Evolutionary conservation across 1,139 yeast genomes (phyloP), one percentile per base, ranked within the genome.

Genomic region (Pichiaceae sp.): DNA sequence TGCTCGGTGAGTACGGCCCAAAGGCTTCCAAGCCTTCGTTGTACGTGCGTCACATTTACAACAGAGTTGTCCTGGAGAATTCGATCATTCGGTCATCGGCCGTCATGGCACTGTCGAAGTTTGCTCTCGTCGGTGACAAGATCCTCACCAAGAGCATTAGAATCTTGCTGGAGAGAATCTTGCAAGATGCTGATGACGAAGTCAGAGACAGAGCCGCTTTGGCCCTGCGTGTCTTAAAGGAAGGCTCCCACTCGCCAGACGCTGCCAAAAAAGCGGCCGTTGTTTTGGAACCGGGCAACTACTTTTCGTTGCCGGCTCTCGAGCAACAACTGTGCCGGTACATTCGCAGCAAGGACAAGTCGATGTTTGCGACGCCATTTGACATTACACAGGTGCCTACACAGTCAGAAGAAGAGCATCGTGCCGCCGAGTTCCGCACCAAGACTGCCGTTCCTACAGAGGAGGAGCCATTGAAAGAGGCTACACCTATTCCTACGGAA

Each of bases 171-270:
- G 70, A 72, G 41, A 79, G 97, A 63, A 87, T 95, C 50, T 72
- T 84, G 51, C 84, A 77, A 47, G 99, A 91, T 62, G 75, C 70
- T 33, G 96, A 91, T 57, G 98, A 91, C 60, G 99, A 91, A 63
- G 98, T 93, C 29, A 85, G 99, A 66, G 99, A 91, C 59, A 79
- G 99, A 57, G 96, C 98, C 7, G 86, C 95, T 2, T 68, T 91
- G 47, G 79, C 95, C 3, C 68, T 89, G 54, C 72, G 75, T 46
- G 74, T 89, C 45, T 72, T 86, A 11, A 21, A 20, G n/a, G 8
- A 12, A 26, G 49, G 54, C 7, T 41, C 49, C 7, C 69, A 66
- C 14, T 69, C 67, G 12, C 18, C 27, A 7, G 18, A 14, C 11
- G 26, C 31, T 30, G 59, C 65, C 39, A 64, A 70, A 29, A 64